A percentile compares a stretch with the other conserved stretches of the same genome.
These are phyloP conservation scores for Colletotrichum cordylinicola DNA, from an alignment of 2,329 filamentous ascomycete genomes.

Conservation along the genomic window DNA sequence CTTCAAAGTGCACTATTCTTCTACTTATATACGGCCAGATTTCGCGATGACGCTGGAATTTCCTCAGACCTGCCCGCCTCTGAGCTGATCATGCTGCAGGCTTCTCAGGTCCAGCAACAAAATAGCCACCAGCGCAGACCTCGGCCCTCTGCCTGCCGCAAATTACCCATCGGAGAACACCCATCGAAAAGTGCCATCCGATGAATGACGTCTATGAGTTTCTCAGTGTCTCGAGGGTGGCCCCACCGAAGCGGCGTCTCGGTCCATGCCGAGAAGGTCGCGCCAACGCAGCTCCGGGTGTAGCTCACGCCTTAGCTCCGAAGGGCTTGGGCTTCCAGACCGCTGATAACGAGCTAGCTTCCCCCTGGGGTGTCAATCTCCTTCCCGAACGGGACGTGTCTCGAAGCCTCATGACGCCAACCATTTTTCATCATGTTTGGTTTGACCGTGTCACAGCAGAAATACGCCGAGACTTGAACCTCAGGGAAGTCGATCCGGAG, in stretches of 20 bases:
- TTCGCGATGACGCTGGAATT: conserved; percentile 3
- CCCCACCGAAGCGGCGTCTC: neutral
- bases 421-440: neutral
- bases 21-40: neutral
- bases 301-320: neutral
- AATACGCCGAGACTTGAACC: neutral
- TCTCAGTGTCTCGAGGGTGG: neutral
- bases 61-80: neutral
- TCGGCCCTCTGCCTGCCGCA: neutral
- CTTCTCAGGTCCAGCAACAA: neutral
- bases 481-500: neutral
- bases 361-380: neutral
- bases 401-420: conserved; percentile 9
- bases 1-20: neutral
- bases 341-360: conserved; percentile 3
- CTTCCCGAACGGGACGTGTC: neutral
- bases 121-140: neutral
- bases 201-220: conserved; percentile 17
- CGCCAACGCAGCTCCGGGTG: neutral
- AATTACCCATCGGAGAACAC: neutral
- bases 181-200: neutral
- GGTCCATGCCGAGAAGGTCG: neutral
- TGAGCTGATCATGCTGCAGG: neutral
- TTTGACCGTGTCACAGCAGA: neutral
- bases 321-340: neutral